These are phyloP conservation scores for Schwanniomyces sp. DNA, from an alignment of 805 yeast species.

Conservation along the genomic window DNA sequence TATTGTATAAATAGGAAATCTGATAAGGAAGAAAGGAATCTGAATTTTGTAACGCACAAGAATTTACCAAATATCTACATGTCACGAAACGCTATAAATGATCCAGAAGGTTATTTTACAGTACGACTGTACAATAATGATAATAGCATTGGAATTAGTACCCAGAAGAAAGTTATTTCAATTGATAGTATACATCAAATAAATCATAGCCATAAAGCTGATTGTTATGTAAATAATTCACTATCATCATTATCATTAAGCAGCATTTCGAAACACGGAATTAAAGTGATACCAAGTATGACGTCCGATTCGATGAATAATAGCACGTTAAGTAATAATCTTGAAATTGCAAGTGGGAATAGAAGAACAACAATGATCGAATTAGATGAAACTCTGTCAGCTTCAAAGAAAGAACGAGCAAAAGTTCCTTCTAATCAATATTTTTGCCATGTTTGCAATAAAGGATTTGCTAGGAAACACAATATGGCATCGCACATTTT, in stretches of 20 bases:
- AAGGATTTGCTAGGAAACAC: conserved; percentile 69
- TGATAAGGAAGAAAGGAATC: neutral
- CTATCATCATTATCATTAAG: neutral
- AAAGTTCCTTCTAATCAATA: conserved; percentile 29
- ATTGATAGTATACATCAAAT: neutral
- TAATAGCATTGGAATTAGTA: neutral
- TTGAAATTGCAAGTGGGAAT: neutral
- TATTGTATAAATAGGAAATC: neutral
- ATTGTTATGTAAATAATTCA: neutral
- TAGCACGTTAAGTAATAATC: neutral
- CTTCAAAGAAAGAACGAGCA: neutral
- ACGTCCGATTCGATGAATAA: neutral
- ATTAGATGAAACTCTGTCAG: neutral
- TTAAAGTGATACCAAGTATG: neutral
- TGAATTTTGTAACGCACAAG: neutral
- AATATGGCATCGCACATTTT: conserved; percentile 71
- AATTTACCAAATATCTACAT: neutral
- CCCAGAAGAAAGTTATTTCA: neutral
- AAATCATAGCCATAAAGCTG: neutral
- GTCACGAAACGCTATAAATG: neutral
- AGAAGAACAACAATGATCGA: neutral
- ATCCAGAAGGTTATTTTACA: neutral
- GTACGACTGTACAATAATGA: neutral
- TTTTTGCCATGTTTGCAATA: conserved; percentile 59
- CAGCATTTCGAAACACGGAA: neutral